Percentiles rank a stretch among this genome's conserved stretches.
phyloP scores from a whole-genome alignment of 2,329 filamentous ascomycete species.

The Cercospora beticola region DNA sequence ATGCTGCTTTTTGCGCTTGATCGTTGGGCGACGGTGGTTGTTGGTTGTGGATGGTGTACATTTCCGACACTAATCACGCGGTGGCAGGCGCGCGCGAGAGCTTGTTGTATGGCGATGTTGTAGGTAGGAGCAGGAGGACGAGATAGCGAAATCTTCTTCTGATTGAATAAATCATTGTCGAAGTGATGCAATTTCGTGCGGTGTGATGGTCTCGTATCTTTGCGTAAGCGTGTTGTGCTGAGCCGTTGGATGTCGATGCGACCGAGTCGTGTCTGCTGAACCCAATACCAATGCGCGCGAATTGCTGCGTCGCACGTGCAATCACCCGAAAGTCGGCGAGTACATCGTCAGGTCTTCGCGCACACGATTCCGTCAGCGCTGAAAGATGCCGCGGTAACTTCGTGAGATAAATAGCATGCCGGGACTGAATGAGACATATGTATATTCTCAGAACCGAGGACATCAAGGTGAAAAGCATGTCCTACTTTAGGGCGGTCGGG shows the following conservation, averaged over 20 bases:
- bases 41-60: background rate
- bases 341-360: background rate
- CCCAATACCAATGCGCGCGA: background rate
- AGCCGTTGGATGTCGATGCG: background rate
- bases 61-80: background rate
- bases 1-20: background rate
- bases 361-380: background rate
- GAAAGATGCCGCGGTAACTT: background rate
- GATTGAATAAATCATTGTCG: background rate
- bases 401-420: background rate
- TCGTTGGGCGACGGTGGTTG: background rate
- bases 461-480: constrained; percentile 1
- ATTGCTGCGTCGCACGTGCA: background rate
- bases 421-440: background rate
- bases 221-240: background rate
- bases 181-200: background rate
- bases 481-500: background rate
- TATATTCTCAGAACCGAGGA: background rate
- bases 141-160: background rate
- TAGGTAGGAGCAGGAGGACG: background rate
- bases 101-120: background rate
- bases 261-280: background rate
- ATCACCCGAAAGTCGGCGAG: background rate
- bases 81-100: background rate
- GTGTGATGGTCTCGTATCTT: background rate